phyloP scores from a whole-genome alignment of 2,329 filamentous ascomycete species.

The Neocatenulostroma microsporum region DNA sequence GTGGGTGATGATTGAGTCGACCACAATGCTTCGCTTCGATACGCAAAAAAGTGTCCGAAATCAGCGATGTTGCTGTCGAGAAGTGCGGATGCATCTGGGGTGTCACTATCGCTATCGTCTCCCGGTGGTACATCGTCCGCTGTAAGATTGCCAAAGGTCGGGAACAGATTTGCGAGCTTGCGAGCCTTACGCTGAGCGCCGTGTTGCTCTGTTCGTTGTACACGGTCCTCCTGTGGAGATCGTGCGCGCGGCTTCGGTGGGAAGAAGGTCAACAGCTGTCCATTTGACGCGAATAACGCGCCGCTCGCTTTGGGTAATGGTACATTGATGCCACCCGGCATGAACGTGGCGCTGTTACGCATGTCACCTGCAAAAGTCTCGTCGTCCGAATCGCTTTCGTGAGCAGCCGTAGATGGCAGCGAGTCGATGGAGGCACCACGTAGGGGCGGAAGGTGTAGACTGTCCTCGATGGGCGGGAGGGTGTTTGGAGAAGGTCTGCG shows the following conservation, averaged over 20 bases:
- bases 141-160: constrained; percentile 23
- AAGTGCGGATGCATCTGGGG: constrained; percentile 3
- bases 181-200: not conserved
- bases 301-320: constrained; percentile 54
- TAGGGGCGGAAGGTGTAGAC: constrained; percentile 45
- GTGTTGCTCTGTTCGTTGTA: too few relatives aligned
- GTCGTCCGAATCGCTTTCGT: constrained; percentile 41
- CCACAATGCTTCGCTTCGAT: constrained; percentile 29
- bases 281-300: constrained; percentile 50
- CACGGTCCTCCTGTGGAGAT: too few relatives aligned
- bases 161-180: constrained; percentile 28
- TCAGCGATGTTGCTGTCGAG: not conserved
- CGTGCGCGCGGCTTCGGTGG: constrained; percentile 46
- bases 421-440: constrained; percentile 48
- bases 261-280: constrained; percentile 52
- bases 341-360: constrained; percentile 43
- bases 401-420: constrained; percentile 31
- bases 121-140: too few relatives aligned
- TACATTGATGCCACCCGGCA: constrained; percentile 56
- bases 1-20: constrained; percentile 26
- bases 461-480: constrained; percentile 45
- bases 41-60: too few relatives aligned
- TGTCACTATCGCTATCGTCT: constrained; percentile 9
- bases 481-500: constrained; percentile 26
- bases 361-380: constrained; percentile 55